Evolutionary conservation across 805 yeast genomes (phyloP), one percentile per base, ranked within the genome.

Genomic region (Barnettozyma salicaria): DNA sequence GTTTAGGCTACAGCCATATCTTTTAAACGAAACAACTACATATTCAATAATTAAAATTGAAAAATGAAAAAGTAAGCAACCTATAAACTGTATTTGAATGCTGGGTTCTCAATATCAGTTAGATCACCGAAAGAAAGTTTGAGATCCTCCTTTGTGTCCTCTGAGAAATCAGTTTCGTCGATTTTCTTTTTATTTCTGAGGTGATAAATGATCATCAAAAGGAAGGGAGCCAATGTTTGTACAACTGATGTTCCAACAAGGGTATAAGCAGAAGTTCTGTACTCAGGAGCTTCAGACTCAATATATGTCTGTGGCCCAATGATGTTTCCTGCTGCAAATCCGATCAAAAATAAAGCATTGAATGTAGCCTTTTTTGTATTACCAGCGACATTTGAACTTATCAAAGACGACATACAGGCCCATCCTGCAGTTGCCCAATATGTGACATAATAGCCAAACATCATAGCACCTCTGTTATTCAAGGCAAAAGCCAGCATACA

Each of bases 291-390:
- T 40, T 80, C 74, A 6, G 58, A 46, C 0, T 70, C 58, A 41
- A 64, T 67, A 61, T 83, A 83, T 14, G 82, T 68, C 57, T 80
- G 87, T 5, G 92, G 88, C 3, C 89, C 90, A 40, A 79, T 70
- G 27, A 81, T 63, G 55, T 80, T 77, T 12, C 86, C 84, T 30
- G 75, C 71, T 27, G 84, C 76, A 53, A 79, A 83, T 5, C 76
- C 80, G 41, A 81, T 67, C 56, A 82, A 66, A 32, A 70, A 70
- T 24, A 78, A 55, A 6, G 80, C 79, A 36, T 75, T 73, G 19
- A 75, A 68, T 5, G 76, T 68, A 46, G 77, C 66, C 48, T 80
- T 77, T 58, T 84, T 84, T n/a, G 89, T 80, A 44, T 76, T 73
- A 10, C 92, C 92, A 2, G 88, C 78, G 24, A 78, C 70, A 54